These are phyloP conservation scores for Ceratocystis ficicola DNA, from an alignment of 2,329 filamentous ascomycete genomes.

Conservation along the genomic window DNA sequence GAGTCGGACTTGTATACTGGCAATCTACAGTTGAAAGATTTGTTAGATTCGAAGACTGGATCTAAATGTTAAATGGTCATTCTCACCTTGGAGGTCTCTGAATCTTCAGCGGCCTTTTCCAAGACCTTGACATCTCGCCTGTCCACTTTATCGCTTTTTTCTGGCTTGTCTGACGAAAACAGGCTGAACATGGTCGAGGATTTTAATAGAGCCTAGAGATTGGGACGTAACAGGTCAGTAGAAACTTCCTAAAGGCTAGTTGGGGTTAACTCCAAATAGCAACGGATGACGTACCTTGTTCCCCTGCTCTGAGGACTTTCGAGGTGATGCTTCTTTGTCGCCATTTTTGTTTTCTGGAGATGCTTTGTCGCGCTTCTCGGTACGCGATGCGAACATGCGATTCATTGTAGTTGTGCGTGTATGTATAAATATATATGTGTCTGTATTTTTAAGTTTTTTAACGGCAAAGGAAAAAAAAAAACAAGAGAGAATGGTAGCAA, in stretches of 20 bases:
- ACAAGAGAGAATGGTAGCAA: too few relatives aligned
- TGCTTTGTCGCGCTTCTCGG: constrained; percentile 19
- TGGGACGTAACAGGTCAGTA: not conserved
- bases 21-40: constrained; percentile 30
- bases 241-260: not conserved
- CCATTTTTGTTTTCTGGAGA: not conserved
- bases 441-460: not conserved
- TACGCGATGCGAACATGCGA: constrained; percentile 14
- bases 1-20: constrained; percentile 32
- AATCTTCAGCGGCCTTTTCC: constrained; percentile 40
- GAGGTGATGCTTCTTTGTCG: constrained; percentile 8
- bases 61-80: not conserved
- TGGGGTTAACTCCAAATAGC: not conserved
- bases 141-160: constrained; percentile 11
- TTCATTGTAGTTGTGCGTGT: constrained; percentile 11
- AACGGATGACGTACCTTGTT: constrained; percentile 12
- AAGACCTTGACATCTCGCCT: constrained; percentile 7
- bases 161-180: constrained; percentile 14
- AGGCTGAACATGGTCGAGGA: constrained; percentile 13
- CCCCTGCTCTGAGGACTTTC: constrained; percentile 12
- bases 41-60: not conserved
- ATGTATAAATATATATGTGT: not conserved
- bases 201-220: constrained; percentile 13
- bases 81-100: constrained; percentile 32
- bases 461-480: not conserved